Evolutionary conservation across 108 stramenopile species (phyloP).

Genomic region (Chaetoceros muelleri): DNA sequence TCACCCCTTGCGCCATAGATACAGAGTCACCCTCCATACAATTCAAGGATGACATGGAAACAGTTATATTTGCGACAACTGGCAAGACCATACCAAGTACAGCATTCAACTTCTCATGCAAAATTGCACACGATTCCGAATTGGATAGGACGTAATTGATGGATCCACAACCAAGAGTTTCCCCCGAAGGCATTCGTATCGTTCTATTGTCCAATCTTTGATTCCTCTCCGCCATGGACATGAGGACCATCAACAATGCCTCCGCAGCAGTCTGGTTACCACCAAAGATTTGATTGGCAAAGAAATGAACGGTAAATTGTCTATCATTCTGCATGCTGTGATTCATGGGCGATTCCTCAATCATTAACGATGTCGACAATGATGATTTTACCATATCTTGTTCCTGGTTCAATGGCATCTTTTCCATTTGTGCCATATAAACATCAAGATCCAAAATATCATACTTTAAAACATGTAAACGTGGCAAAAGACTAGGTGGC

Average conservation of each 20-base stretch:
- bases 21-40: too few species aligned
- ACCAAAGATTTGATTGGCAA: constrained; percentile 2
- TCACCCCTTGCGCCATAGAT: neutral
- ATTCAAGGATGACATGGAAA: neutral
- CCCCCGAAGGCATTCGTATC: constrained; percentile 6
- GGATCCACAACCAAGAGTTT: constrained; percentile 40
- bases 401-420: neutral
- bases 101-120: constrained; percentile 13
- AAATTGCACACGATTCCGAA: neutral
- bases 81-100: constrained; percentile 23
- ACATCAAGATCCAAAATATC: constrained; percentile 23
- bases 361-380: neutral
- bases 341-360: neutral
- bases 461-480: constrained; percentile 39
- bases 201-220: neutral
- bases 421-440: neutral
- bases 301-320: neutral
- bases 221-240: constrained; percentile 22
- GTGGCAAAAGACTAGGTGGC: constrained; percentile 38
- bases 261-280: constrained; percentile 5
- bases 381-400: too few species aligned
- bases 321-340: neutral
- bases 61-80: constrained; percentile 13
- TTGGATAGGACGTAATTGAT: constrained; percentile 19
- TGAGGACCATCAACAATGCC: constrained; percentile 14